Percentiles rank a stretch among this genome's conserved stretches.
These are phyloP conservation scores for Orbilia javanica DNA, from an alignment of 2,329 filamentous ascomycete genomes.

Conservation along the genomic window DNA sequence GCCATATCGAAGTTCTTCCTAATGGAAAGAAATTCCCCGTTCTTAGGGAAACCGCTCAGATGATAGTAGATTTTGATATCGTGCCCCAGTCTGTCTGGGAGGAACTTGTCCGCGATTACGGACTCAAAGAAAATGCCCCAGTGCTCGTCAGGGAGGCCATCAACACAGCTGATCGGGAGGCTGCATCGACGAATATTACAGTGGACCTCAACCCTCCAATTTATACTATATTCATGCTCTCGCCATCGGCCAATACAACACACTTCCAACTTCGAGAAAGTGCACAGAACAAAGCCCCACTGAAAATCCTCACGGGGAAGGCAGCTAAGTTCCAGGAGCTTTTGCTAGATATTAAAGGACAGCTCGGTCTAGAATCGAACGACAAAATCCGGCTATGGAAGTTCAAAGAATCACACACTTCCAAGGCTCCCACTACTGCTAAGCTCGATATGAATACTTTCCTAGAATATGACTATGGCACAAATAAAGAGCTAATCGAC, in stretches of 20 bases:
- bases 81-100: conserved; percentile 86
- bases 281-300: conserved; percentile 73
- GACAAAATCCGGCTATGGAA: conserved; percentile 83
- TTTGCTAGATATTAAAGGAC: conserved; percentile 78
- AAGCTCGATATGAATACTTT: conserved; percentile 61
- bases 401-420: conserved; percentile 67
- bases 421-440: conserved; percentile 66
- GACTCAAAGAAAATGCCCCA: conserved; percentile 76
- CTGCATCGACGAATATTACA: conserved; percentile 74
- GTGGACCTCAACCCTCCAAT: conserved; percentile 88
- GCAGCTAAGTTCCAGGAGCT: conserved; percentile 80
- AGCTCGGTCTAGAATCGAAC: conserved; percentile 75
- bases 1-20: conserved; percentile 37
- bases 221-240: conserved; percentile 83
- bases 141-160: conserved; percentile 82
- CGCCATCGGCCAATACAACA: conserved; percentile 70
- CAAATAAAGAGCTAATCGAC: conserved; percentile 64
- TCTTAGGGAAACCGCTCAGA: conserved; percentile 60
- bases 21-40: conserved; percentile 47
- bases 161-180: conserved; percentile 75
- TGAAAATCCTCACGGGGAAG: conserved; percentile 78
- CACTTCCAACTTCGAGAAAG: conserved; percentile 73
- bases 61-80: conserved; percentile 79
- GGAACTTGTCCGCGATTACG: conserved; percentile 84
- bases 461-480: conserved; percentile 60